Conservation (phyloP, 2,329 filamentous ascomycete genomes). For the Pseudocercospora eumusae region DNA sequence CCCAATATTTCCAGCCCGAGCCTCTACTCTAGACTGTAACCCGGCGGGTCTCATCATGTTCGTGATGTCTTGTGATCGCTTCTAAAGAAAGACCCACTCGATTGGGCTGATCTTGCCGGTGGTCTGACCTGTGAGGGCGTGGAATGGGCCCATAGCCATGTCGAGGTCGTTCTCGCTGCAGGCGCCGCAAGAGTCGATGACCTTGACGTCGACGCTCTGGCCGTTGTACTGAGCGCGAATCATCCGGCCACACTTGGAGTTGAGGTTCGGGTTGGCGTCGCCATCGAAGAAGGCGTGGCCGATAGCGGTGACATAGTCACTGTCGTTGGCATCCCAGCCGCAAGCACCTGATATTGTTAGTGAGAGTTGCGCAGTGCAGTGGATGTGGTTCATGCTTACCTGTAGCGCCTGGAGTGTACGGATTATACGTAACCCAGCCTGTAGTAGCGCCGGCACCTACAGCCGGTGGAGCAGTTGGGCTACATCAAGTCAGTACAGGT, state of each 20-base stretch:
- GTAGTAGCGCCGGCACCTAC: neutral
- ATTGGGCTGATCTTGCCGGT: constrained; percentile 8
- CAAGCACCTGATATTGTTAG: constrained; percentile 66
- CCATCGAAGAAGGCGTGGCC: constrained; percentile 65
- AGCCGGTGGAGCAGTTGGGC: constrained; percentile 4
- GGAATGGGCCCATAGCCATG: constrained; percentile 16
- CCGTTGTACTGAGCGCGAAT: constrained; percentile 60
- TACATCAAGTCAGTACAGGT: neutral
- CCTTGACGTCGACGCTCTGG: constrained; percentile 60
- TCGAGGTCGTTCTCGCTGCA: constrained; percentile 50
- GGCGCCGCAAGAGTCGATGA: constrained; percentile 66
- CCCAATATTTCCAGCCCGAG: neutral
- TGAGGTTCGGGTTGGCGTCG: constrained; percentile 57
- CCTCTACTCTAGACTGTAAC: neutral
- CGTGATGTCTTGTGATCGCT: neutral
- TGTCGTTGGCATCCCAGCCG: constrained; percentile 57
- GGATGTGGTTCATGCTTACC: neutral
- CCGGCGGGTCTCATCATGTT: neutral
- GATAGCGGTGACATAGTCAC: constrained; percentile 66
- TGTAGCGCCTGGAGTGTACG: neutral
- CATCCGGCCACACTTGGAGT: constrained; percentile 66
- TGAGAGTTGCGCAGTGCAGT: no score
- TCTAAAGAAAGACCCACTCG: constrained; percentile 1
- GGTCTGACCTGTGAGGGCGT: constrained; percentile 15
- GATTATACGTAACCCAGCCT: constrained; percentile 8